These are phyloP conservation scores for Selaginella moellendorffii DNA, from an alignment of 75 land plant genomes.

Conservation along the genomic window DNA sequence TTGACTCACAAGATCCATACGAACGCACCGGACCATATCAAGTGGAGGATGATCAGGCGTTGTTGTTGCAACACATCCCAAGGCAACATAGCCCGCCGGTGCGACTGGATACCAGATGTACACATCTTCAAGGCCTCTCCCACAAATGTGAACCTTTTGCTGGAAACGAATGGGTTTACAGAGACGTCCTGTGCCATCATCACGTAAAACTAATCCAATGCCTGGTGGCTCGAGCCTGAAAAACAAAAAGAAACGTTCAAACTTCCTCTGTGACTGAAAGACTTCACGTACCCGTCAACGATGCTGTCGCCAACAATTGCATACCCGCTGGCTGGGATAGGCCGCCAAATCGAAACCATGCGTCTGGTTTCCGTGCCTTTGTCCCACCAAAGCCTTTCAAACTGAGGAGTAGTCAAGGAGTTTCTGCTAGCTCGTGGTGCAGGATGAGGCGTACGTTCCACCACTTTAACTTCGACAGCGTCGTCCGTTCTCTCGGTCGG, in stretches of 20 bases:
- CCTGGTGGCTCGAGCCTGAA: constrained; percentile 87
- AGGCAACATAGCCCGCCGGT: constrained; percentile 80
- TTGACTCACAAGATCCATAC: constrained; percentile 79
- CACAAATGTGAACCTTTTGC: constrained; percentile 47
- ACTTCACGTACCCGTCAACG: constrained; percentile 82
- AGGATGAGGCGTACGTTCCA: not conserved
- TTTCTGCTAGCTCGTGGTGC: constrained; percentile 28
- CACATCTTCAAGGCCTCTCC: constrained; percentile 65
- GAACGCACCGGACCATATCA: constrained; percentile 66
- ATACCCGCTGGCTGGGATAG: constrained; percentile 69
- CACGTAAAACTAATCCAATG: constrained; percentile 52
- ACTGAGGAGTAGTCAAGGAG: constrained; percentile 65
- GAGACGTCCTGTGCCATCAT: constrained; percentile 53
- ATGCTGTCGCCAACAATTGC: constrained; percentile 75
- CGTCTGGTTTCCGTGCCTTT: constrained; percentile 60
- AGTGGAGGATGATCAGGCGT: constrained; percentile 35
- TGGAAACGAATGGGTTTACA: constrained; percentile 68
- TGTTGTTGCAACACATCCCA: constrained; percentile 74
- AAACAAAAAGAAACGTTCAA: too few species aligned
- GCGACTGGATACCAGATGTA: constrained; percentile 87
- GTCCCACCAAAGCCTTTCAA: constrained; percentile 98
- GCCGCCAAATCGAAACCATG: constrained; percentile 86
- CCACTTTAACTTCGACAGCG: not conserved
- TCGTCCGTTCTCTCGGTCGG: not conserved
- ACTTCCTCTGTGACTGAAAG: too few species aligned